A percentile compares a stretch with the other conserved stretches of the same genome.
These are phyloP conservation scores for Juglanconis juglandina DNA, from an alignment of 2,329 filamentous ascomycete genomes.

Conservation along the genomic window DNA sequence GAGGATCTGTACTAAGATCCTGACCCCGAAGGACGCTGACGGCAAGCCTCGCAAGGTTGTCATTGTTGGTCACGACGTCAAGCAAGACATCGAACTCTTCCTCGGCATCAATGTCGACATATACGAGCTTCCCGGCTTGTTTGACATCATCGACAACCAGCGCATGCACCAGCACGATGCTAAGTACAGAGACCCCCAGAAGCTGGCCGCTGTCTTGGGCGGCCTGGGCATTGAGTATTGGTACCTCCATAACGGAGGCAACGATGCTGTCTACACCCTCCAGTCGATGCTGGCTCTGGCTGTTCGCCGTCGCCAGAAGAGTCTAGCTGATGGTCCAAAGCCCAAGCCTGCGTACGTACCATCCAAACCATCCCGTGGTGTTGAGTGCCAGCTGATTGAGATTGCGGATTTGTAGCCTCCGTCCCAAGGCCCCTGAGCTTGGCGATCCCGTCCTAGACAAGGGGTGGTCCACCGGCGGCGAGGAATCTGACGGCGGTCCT, in stretches of 20 bases:
- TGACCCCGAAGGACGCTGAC: slow-evolving; percentile 26
- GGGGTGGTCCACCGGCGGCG: slow-evolving; percentile 31
- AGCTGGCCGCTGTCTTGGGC: slow-evolving; percentile 58
- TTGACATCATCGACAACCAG: slow-evolving; percentile 71
- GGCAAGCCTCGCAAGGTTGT: slow-evolving; percentile 49
- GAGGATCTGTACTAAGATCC: slow-evolving; percentile 23
- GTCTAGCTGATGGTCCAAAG: slow-evolving; percentile 19
- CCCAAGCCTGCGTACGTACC: slow-evolving; percentile 3
- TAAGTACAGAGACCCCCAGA: slow-evolving; percentile 48
- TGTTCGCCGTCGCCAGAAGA: slow-evolving; percentile 30
- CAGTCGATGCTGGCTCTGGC: slow-evolving; percentile 67
- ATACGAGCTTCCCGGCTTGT: slow-evolving; percentile 47
- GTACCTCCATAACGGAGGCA: slow-evolving; percentile 82
- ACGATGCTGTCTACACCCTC: slow-evolving; percentile 79
- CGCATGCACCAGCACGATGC: slow-evolving; percentile 64
- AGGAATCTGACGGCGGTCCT: slow-evolving; percentile 29
- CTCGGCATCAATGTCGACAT: slow-evolving; percentile 61
- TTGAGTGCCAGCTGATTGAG: not conserved
- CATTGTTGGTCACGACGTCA: slow-evolving; percentile 74
- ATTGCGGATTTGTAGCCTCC: not conserved
- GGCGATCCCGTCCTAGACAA: slow-evolving; percentile 23
- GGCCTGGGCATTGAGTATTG: slow-evolving; percentile 60
- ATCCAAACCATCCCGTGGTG: not conserved
- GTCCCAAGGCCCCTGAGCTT: slow-evolving; percentile 17
- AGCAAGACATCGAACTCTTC: slow-evolving; percentile 67